These are phyloP conservation scores for Rhododendron henanense DNA, from an alignment of 148 eudicot species.

Conservation along the genomic window DNA sequence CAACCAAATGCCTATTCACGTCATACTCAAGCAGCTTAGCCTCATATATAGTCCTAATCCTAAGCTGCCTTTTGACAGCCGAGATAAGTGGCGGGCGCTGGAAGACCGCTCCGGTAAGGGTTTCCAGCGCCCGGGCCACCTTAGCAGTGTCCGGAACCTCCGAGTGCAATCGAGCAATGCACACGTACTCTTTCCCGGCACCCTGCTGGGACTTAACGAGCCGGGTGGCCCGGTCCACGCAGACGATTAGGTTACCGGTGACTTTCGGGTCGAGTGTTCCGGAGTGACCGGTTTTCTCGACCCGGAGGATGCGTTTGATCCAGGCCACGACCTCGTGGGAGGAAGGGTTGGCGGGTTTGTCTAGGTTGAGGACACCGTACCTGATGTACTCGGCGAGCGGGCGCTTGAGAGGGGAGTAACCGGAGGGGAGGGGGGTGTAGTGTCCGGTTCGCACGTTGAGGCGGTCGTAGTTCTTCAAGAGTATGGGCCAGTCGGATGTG, in stretches of 20 bases:
- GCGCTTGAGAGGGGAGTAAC: slow-evolving; percentile 72
- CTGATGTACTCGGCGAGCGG: slow-evolving; percentile 69
- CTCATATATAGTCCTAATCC: slow-evolving; percentile 86
- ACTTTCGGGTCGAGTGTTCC: slow-evolving; percentile 94
- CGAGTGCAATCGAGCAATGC: slow-evolving; percentile 78
- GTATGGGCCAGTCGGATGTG: slow-evolving; percentile 87
- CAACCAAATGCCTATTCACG: slow-evolving; percentile 65
- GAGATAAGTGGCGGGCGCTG: slow-evolving; percentile 89
- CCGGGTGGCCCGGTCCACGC: slow-evolving; percentile 83
- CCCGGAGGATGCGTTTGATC: slow-evolving; percentile 83
- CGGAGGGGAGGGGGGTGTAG: slow-evolving; percentile 83
- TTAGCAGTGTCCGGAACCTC: slow-evolving; percentile 68
- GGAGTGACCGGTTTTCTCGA: slow-evolving; percentile 85
- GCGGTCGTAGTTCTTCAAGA: slow-evolving; percentile 77
- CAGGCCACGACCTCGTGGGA: slow-evolving; percentile 95
- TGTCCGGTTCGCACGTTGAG: slow-evolving; percentile 84
- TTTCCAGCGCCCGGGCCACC: slow-evolving; percentile 75
- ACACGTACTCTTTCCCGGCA: slow-evolving; percentile 94
- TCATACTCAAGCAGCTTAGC: slow-evolving; percentile 86
- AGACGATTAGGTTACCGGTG: slow-evolving; percentile 85
- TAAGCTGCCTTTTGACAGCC: slow-evolving; percentile 85
- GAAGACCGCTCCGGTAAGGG: slow-evolving; percentile 78
- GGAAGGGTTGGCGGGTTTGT: slow-evolving; percentile 90
- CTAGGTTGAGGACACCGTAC: slow-evolving; percentile 78
- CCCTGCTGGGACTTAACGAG: slow-evolving; percentile 93